Conservation (phyloP, 228 moss, liverwort and hornwort genomes). For the Sphagnum fallax region DNA sequence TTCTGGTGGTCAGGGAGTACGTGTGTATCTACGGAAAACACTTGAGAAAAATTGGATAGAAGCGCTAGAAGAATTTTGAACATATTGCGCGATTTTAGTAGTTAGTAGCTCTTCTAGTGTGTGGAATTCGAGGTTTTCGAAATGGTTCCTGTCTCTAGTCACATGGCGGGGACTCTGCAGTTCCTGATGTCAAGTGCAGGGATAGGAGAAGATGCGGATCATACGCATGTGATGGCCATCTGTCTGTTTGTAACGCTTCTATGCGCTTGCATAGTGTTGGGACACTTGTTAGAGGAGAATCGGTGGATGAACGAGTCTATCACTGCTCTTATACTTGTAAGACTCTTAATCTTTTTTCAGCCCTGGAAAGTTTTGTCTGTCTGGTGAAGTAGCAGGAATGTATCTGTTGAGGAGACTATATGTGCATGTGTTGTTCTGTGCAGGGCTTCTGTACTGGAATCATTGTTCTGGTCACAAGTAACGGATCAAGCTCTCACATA, state of each 20-base stretch:
- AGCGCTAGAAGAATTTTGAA: no score
- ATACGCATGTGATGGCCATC: constrained; percentile 43
- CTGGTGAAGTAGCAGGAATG: no score
- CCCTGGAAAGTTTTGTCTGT: no score
- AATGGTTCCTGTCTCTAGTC: not conserved
- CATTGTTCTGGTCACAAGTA: constrained; percentile 61
- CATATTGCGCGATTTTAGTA: no score
- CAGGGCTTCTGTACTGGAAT: constrained; percentile 57
- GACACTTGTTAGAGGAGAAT: constrained; percentile 53
- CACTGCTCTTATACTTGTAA: constrained; percentile 56
- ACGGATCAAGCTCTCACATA: constrained; percentile 61
- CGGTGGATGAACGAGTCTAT: constrained; percentile 66
- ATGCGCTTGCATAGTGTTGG: constrained; percentile 52
- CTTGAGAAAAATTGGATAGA: no score
- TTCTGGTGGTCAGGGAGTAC: no score
- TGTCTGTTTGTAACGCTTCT: constrained; percentile 48
- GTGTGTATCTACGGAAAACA: no score
- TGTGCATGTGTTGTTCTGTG: constrained; percentile 2
- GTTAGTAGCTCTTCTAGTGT: no score
- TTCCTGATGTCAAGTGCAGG: constrained; percentile 23
- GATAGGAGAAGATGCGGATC: constrained; percentile 30
- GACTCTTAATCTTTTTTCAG: not conserved
- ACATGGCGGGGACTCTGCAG: constrained; percentile 12
- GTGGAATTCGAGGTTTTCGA: no score
- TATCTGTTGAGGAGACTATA: no score